Conservation (phyloP, 768 basidiomycete species). For the Amanita thiersii region DNA sequence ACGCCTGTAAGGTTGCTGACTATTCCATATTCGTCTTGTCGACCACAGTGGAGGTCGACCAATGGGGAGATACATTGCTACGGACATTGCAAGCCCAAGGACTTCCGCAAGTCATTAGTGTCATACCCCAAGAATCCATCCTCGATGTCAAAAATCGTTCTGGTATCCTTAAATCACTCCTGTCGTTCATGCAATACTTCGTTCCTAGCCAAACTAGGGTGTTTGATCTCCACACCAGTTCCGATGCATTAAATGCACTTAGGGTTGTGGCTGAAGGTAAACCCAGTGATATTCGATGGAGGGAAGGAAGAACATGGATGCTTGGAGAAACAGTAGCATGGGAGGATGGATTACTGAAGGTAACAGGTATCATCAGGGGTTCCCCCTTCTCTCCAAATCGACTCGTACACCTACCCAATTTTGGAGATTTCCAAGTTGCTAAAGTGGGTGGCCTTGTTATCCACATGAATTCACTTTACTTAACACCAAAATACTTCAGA, state of each 20-base stretch:
- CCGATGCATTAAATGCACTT: constrained; percentile 66
- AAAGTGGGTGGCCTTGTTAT: constrained; percentile 40
- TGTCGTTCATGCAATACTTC: constrained; percentile 95
- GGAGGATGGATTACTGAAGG: constrained; percentile 52
- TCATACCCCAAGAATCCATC: constrained; percentile 47
- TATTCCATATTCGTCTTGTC: constrained; percentile 86
- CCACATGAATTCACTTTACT: neutral
- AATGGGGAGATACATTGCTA: constrained; percentile 81
- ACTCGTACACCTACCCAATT: constrained; percentile 79
- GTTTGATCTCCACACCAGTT: constrained; percentile 55
- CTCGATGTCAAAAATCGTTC: constrained; percentile 56
- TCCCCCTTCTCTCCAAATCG: constrained; percentile 70
- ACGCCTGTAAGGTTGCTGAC: constrained; percentile 83
- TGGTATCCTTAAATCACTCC: constrained; percentile 74
- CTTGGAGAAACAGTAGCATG: constrained; percentile 58
- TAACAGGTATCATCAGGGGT: constrained; percentile 87
- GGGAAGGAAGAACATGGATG: constrained; percentile 73
- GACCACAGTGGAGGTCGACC: constrained; percentile 70
- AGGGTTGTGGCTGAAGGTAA: constrained; percentile 80
- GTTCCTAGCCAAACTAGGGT: constrained; percentile 75
- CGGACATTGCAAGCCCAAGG: constrained; percentile 88
- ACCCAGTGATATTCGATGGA: constrained; percentile 73
- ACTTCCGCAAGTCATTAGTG: constrained; percentile 74
- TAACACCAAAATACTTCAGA: constrained; percentile 32
- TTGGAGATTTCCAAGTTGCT: constrained; percentile 81